These are phyloP conservation scores for Lachnellula occidentalis DNA, from an alignment of 2,329 filamentous ascomycete genomes.

Conservation along the genomic window DNA sequence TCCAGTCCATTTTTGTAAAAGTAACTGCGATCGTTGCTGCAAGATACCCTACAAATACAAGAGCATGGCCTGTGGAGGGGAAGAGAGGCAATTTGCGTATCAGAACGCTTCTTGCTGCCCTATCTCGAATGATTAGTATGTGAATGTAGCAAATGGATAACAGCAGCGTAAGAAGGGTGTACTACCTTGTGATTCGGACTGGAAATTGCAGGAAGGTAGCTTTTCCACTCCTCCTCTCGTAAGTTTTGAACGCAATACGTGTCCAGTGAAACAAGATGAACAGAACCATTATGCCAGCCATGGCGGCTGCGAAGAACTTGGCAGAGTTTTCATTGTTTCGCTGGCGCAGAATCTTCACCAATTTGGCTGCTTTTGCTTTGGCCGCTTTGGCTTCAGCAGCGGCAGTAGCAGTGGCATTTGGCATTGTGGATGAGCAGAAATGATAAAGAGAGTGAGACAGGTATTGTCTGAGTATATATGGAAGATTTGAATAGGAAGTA, in stretches of 20 bases:
- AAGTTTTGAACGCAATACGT: conserved; percentile 2
- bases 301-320: conserved; percentile 10
- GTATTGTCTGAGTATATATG: background rate
- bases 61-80: conserved; percentile 34
- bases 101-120: conserved; percentile 4
- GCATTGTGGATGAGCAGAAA: background rate
- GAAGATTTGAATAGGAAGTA: no score
- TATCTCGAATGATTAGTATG: background rate
- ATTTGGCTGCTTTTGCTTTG: background rate
- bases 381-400: conserved; percentile 1
- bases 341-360: conserved; percentile 5
- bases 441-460: background rate
- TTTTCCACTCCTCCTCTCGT: background rate
- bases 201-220: background rate
- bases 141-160: no score
- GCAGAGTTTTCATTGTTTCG: conserved; percentile 12
- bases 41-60: conserved; percentile 32
- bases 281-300: conserved; percentile 8
- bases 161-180: no score
- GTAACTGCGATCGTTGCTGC: conserved; percentile 33
- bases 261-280: conserved; percentile 12
- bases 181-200: no score
- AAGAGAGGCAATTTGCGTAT: conserved; percentile 21
- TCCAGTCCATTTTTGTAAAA: conserved; percentile 28
- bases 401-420: background rate